Evolutionary conservation across 257 asterid genomes (phyloP).

Genomic region (Linderniella brevidens): DNA sequence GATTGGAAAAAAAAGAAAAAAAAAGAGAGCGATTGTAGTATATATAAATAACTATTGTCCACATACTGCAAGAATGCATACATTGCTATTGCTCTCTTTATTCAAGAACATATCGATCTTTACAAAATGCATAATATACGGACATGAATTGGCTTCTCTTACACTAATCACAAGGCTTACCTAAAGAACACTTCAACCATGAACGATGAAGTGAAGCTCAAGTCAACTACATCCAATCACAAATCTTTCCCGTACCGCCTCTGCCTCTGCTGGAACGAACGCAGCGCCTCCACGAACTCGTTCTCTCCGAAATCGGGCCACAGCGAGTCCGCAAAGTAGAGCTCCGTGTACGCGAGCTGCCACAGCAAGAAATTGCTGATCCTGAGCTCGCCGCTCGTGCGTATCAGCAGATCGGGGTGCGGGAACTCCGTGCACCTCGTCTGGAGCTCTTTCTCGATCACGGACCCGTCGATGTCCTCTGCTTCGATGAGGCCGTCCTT

Average conservation of each 20-base stretch:
- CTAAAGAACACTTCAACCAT: too few relatives aligned
- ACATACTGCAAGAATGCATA: too few relatives aligned
- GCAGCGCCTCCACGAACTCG: slow-evolving; percentile 34
- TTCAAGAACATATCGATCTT: too few relatives aligned
- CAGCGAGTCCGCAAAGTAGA: slow-evolving; percentile 21
- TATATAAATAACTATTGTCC: too few relatives aligned
- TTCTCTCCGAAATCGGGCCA: slow-evolving; percentile 66
- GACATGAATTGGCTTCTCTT: too few relatives aligned
- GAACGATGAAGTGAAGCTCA: too few relatives aligned
- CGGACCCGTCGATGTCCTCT: slow-evolving; percentile 21
- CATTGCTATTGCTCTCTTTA: too few relatives aligned
- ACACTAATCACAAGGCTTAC: too few relatives aligned
- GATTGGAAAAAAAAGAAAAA: too few relatives aligned
- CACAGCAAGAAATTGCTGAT: slow-evolving; percentile 53
- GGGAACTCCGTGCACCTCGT: slow-evolving; percentile 36
- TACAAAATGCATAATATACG: too few relatives aligned
- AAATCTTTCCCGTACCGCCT: slow-evolving; percentile 30
- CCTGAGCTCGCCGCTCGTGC: slow-evolving; percentile 60
- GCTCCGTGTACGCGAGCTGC: slow-evolving; percentile 60
- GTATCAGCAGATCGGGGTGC: slow-evolving; percentile 37
- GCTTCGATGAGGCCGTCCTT: slow-evolving; percentile 39
- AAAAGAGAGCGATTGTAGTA: too few relatives aligned
- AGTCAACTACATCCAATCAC: too few relatives aligned
- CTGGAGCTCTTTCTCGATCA: slow-evolving; percentile 33
- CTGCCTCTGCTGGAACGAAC: slow-evolving; percentile 35